These are phyloP conservation scores for Bocquillonia castaneifolia DNA, from an alignment of 441 rosid species.

Conservation along the genomic window DNA sequence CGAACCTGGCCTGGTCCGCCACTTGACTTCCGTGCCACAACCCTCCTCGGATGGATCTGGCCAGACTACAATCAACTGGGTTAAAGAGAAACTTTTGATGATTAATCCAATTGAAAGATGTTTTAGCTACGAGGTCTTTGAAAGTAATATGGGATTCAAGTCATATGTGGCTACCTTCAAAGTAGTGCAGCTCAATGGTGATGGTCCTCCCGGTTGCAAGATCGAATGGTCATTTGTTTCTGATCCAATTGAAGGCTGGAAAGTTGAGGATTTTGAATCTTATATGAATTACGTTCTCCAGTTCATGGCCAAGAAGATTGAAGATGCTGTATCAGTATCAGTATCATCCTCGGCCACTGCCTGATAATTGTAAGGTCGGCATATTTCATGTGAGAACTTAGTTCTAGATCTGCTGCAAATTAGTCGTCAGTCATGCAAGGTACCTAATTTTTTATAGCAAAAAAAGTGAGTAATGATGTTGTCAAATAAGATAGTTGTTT, in stretches of 20 bases:
- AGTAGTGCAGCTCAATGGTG: conserved; percentile 27
- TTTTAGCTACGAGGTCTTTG: conserved; percentile 48
- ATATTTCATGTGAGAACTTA: too few relatives aligned
- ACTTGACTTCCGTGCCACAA: conserved; percentile 28
- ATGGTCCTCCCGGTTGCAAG: conserved; percentile 28
- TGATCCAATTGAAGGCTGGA: conserved; percentile 53
- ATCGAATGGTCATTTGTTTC: conserved; percentile 55
- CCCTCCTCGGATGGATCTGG: conserved; percentile 10
- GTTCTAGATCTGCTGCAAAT: neutral
- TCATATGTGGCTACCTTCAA: conserved; percentile 41
- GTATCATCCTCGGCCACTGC: neutral
- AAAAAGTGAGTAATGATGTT: too few relatives aligned
- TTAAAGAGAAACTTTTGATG: conserved; percentile 43
- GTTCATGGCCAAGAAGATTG: conserved; percentile 37
- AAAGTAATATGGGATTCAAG: conserved; percentile 46
- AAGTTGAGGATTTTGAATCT: conserved; percentile 34
- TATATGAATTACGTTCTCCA: conserved; percentile 28
- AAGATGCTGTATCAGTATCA: too few relatives aligned
- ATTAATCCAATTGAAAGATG: conserved; percentile 39
- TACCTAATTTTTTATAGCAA: too few relatives aligned
- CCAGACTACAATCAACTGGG: conserved; percentile 32
- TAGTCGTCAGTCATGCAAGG: too few relatives aligned
- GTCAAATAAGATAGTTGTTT: neutral
- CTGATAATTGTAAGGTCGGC: neutral
- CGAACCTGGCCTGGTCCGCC: conserved; percentile 44